Base-by-base conservation (phyloP, 2,329 filamentous ascomycete genomes). In the Phialocephala sp. region DNA sequence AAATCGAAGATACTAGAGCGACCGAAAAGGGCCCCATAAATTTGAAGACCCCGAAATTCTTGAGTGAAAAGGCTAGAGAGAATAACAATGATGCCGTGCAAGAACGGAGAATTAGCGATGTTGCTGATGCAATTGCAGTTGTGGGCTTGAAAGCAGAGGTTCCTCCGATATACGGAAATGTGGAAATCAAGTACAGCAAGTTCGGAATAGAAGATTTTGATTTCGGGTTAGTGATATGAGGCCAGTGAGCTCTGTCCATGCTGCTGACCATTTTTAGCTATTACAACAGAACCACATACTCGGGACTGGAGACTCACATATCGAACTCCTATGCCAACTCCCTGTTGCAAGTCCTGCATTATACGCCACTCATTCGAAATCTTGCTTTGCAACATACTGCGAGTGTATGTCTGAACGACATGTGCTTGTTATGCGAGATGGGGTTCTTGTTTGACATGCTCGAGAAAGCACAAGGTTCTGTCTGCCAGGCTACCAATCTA, bases 131-230 rank as follows among this genome's bases (percentile, higher is more conserved):
- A 0, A 78, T 94, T 66, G 86, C 87, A n/a, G 87, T 89, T 43
- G 89, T 91, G 68, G 90, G 90, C 69, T 86, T 90, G 63, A 91
- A 92, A 69, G 87, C 91, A 47, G 93, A 97, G 64, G 91, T 95
- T 4, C 91, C 94, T 24, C 86, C 91, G 9, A 92, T 95, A 81
- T 99, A 99, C 77, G 89, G 91, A 69, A 94, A 93, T 73, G 91
- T 97, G 12, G 94, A 98, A 77, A 99, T 99, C 80, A 97, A 97
- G 77, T 99, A 98, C 81, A 97, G 94, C 83, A 96, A 93, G 76
- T 99, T 97, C 78, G 95, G 95, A 22, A 93, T 99, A n/a, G 94
- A 98, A 74, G 96, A 99, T 78, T 99, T 99, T 77, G 95, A 99
- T 78, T 99, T 99, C 79, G 91, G 91, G 89, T 92, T 80, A 73